phyloP scores from a whole-genome alignment of 2,329 filamentous ascomycete genomes.

The Tolypocladium nubicola region DNA sequence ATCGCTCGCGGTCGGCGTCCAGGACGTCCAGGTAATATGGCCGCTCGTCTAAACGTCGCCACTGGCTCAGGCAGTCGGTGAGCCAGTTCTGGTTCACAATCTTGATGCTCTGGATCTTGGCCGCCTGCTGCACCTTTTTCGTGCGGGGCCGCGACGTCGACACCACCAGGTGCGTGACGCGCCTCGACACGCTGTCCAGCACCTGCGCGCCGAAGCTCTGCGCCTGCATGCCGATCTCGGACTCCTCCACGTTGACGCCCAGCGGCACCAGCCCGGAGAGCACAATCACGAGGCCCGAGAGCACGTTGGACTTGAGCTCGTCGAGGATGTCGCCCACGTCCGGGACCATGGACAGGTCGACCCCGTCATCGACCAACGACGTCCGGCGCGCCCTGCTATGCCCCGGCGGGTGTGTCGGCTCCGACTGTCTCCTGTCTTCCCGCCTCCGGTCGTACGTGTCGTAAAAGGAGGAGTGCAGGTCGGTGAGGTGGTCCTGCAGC shows the following conservation, averaged over 20 bases:
- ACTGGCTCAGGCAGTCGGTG: constrained; percentile 71
- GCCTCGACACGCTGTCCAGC: constrained; percentile 43
- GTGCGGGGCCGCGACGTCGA: constrained; percentile 65
- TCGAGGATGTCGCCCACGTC: constrained; percentile 83
- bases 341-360: constrained; percentile 50
- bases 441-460: constrained; percentile 61
- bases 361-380: constrained; percentile 26
- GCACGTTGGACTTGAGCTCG: constrained; percentile 63
- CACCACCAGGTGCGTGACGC: constrained; percentile 66
- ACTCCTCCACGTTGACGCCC: constrained; percentile 64
- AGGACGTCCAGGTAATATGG: constrained; percentile 71
- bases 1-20: constrained; percentile 47
- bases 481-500: constrained; percentile 64
- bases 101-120: constrained; percentile 68
- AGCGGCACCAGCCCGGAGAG: constrained; percentile 86
- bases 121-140: constrained; percentile 81
- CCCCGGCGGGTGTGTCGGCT: constrained; percentile 22
- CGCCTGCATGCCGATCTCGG: constrained; percentile 81
- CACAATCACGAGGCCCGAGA: constrained; percentile 68
- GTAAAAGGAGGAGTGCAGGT: constrained; percentile 73
- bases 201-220: constrained; percentile 71
- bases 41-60: constrained; percentile 68
- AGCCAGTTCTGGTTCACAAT: constrained; percentile 93
- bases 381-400: constrained; percentile 19
- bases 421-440: constrained; percentile 20